A percentile compares a stretch with the other conserved stretches of the same genome.
phyloP scores from a whole-genome alignment of 306 rosid genomes.

The Corylus heterophylla region DNA sequence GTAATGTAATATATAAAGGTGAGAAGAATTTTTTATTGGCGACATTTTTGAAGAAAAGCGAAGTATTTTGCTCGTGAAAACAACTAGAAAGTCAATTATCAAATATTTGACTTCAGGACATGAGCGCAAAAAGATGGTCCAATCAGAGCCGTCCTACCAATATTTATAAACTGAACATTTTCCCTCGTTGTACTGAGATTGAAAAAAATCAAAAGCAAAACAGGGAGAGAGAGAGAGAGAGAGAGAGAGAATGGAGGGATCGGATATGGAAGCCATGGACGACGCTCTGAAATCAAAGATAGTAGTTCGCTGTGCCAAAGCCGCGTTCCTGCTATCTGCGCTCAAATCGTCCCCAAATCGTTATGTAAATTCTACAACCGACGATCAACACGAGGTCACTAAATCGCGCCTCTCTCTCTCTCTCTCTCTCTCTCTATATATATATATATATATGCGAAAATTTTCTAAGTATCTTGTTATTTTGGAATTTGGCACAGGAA shows the following conservation, averaged over 20 bases:
- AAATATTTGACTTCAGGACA: too few species aligned
- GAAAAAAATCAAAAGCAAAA: too few species aligned
- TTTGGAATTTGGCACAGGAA: constrained; percentile 24
- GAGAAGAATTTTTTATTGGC: too few species aligned
- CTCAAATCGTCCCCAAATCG: constrained; percentile 39
- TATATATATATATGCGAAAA: neutral
- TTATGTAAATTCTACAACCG: neutral
- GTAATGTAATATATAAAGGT: too few species aligned
- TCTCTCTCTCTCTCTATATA: neutral
- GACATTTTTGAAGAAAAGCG: too few species aligned
- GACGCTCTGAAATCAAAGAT: constrained; percentile 32
- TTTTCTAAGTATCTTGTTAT: neutral
- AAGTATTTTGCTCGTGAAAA: too few species aligned
- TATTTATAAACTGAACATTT: too few species aligned
- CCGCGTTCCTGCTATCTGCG: constrained; percentile 46
- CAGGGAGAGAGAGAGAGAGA: neutral
- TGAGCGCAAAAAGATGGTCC: too few species aligned
- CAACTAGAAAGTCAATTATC: too few species aligned
- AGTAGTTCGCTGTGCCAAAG: constrained; percentile 56
- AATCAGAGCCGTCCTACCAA: too few species aligned
- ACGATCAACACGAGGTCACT: constrained; percentile 21
- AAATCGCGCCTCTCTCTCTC: neutral
- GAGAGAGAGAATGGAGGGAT: constrained; percentile 22
- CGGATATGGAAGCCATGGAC: constrained; percentile 29
- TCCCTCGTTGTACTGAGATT: too few species aligned